Evolutionary conservation across 2,329 filamentous ascomycete species (phyloP).

Genomic region (Escovopsis weberi): DNA sequence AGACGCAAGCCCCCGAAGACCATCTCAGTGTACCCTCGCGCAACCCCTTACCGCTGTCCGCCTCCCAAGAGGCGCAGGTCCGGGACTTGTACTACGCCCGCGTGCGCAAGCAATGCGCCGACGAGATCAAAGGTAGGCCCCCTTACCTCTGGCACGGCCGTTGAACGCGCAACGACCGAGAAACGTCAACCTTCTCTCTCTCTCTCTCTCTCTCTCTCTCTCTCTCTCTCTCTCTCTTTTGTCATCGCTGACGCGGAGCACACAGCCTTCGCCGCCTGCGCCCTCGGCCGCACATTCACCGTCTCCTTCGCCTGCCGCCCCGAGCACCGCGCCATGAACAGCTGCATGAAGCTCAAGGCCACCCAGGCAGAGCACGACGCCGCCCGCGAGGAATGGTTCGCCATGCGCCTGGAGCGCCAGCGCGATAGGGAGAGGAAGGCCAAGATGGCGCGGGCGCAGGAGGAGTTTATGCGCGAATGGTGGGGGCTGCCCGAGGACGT

Average conservation of each 20-base stretch:
- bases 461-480: slow-evolving; percentile 52
- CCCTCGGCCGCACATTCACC: slow-evolving; percentile 69
- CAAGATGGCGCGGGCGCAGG: slow-evolving; percentile 44
- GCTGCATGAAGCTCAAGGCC: slow-evolving; percentile 78
- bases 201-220: not conserved
- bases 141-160: no score
- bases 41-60: slow-evolving; percentile 72
- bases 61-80: slow-evolving; percentile 69
- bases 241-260: not conserved
- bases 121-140: slow-evolving; percentile 57
- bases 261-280: slow-evolving; percentile 82
- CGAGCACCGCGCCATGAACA: slow-evolving; percentile 77
- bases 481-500: slow-evolving; percentile 48
- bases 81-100: slow-evolving; percentile 67
- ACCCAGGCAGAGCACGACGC: slow-evolving; percentile 75
- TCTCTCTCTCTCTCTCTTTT: not conserved
- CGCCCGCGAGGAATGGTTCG: slow-evolving; percentile 89
- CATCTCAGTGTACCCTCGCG: slow-evolving; percentile 40
- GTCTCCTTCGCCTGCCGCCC: slow-evolving; percentile 75
- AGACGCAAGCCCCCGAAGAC: slow-evolving; percentile 17
- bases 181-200: not conserved
- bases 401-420: slow-evolving; percentile 54
- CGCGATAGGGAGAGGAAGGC: slow-evolving; percentile 51
- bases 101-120: slow-evolving; percentile 60
- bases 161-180: no score